Evolutionary conservation across 148 eudicot species (phyloP).

Genomic region (Camellia granthamiana): DNA sequence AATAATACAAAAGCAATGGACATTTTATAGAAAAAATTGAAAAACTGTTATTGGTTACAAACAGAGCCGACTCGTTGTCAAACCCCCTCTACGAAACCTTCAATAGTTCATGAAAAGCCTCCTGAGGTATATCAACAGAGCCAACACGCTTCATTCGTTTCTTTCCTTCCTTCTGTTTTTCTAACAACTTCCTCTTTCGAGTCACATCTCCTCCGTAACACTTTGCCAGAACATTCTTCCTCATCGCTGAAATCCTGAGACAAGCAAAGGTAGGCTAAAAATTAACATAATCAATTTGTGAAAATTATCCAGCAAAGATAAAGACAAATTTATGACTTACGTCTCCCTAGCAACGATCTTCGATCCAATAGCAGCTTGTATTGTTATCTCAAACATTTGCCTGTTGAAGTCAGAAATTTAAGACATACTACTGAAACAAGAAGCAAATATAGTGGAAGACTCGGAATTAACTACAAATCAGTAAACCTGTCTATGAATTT

Average conservation of each 20-base stretch:
- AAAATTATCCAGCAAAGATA: not conserved
- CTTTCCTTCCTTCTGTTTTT: constrained; percentile 98
- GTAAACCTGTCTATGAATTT: constrained; percentile 84
- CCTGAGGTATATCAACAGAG: constrained; percentile 92
- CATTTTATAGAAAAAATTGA: not conserved
- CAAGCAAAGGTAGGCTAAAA: not conserved
- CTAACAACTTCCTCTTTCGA: constrained; percentile 80
- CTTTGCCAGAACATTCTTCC: constrained; percentile 95
- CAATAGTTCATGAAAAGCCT: constrained; percentile 83
- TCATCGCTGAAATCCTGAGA: constrained; percentile 87
- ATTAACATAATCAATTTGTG: not conserved
- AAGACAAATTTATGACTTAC: constrained; percentile 46
- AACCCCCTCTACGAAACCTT: constrained; percentile 61
- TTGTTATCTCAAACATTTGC: constrained; percentile 93
- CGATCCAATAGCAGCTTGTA: constrained; percentile 94
- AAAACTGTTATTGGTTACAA: not conserved
- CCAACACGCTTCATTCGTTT: constrained; percentile 98
- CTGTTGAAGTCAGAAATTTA: constrained; percentile 31
- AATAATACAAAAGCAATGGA: not conserved
- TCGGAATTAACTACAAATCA: constrained; percentile 10
- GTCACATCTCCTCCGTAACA: constrained; percentile 93
- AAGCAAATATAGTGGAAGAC: constrained; percentile 10
- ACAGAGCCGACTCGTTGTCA: not conserved
- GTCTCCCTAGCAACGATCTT: constrained; percentile 92
- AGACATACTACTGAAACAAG: constrained; percentile 16